Conservation (phyloP, 2,329 filamentous ascomycete genomes). For the Didymella glomerata region DNA sequence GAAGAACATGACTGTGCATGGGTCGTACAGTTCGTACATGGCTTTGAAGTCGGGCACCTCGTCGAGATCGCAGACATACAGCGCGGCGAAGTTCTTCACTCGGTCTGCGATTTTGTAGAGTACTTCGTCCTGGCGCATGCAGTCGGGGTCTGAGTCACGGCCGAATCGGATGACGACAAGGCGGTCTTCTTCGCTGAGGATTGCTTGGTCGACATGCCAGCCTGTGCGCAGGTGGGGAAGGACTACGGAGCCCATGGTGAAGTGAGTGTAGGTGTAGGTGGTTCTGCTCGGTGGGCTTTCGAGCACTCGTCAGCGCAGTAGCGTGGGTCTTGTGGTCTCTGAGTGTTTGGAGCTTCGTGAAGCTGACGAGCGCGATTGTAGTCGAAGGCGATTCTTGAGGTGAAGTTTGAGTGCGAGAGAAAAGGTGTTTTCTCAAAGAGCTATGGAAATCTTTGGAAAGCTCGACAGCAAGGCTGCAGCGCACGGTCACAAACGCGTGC, state of each 20-base stretch:
- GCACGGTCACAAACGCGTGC: slow-evolving; percentile 17
- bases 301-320: background rate
- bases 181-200: slow-evolving; percentile 79
- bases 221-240: slow-evolving; percentile 89
- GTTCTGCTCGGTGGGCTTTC: slow-evolving; percentile 1
- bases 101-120: slow-evolving; percentile 93
- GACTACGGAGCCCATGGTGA: slow-evolving; percentile 79
- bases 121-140: slow-evolving; percentile 87
- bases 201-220: slow-evolving; percentile 99
- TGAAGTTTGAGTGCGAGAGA: background rate
- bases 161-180: slow-evolving; percentile 95
- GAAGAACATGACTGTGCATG: slow-evolving; percentile 96
- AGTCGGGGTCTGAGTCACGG: slow-evolving; percentile 82
- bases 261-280: slow-evolving; percentile 7
- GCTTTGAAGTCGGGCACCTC: slow-evolving; percentile 73
- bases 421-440: background rate
- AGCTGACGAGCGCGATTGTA: background rate
- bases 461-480: slow-evolving; percentile 17
- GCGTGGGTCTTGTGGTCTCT: background rate
- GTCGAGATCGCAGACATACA: slow-evolving; percentile 90
- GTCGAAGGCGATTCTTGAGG: too few relatives aligned
- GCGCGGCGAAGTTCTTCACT: slow-evolving; percentile 86
- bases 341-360: background rate
- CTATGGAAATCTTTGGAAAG: slow-evolving; percentile 20
- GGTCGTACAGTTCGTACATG: slow-evolving; percentile 93